Evolutionary conservation across 495 filamentous ascomycete species (phyloP).

Genomic region (Aspergillus sclerotiicarbonarius): DNA sequence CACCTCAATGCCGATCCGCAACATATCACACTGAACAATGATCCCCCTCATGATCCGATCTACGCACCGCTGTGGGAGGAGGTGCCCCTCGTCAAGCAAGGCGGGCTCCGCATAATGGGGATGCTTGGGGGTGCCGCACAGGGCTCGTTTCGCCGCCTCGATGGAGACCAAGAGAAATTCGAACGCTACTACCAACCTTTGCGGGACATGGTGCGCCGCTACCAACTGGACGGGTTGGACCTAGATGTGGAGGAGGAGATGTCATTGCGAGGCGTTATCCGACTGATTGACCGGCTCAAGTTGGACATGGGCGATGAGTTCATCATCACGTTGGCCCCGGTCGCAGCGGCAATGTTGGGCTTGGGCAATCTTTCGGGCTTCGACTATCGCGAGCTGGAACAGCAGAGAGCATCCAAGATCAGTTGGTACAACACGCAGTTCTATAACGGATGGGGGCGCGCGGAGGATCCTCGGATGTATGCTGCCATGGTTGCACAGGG

Average conservation of each 20-base stretch:
- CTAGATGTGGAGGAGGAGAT: constrained; percentile 82
- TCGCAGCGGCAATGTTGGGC: constrained; percentile 65
- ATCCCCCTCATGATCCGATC: constrained; percentile 56
- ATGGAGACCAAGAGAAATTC: constrained; percentile 55
- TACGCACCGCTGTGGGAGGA: constrained; percentile 68
- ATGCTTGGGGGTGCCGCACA: constrained; percentile 81
- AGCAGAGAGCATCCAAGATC: constrained; percentile 61
- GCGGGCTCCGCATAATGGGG: constrained; percentile 69
- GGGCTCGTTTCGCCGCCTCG: constrained; percentile 67
- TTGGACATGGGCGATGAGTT: constrained; percentile 68
- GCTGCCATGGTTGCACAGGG: constrained; percentile 61
- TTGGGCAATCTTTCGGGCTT: constrained; percentile 71
- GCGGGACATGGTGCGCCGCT: constrained; percentile 52
- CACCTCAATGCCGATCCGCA: constrained; percentile 66
- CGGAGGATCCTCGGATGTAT: constrained; percentile 58
- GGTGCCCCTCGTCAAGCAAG: constrained; percentile 58
- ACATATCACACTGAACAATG: constrained; percentile 72
- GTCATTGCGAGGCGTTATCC: constrained; percentile 64
- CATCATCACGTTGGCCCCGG: constrained; percentile 75
- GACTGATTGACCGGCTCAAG: constrained; percentile 69
- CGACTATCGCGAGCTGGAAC: constrained; percentile 64
- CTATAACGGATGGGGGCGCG: constrained; percentile 75
- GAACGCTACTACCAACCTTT: constrained; percentile 67
- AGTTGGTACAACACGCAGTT: constrained; percentile 84
- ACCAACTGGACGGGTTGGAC: constrained; percentile 69